phyloP scores from a whole-genome alignment of 2,329 filamentous ascomycete genomes.

The Macrophomina phaseolina region DNA sequence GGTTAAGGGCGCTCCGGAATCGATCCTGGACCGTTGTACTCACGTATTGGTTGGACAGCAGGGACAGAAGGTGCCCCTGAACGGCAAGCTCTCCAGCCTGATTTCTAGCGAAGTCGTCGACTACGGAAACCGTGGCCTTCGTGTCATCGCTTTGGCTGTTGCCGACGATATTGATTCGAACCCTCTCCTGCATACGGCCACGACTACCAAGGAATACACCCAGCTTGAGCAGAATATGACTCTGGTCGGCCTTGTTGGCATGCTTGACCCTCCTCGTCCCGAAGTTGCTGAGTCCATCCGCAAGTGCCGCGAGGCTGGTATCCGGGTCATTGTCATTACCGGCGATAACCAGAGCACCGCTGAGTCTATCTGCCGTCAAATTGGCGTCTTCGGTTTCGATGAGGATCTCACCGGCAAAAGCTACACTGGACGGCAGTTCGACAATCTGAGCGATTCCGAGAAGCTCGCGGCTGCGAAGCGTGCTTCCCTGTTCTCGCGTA shows the following conservation, averaged over 20 bases:
- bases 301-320: conserved; percentile 91
- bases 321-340: conserved; percentile 96
- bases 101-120: conserved; percentile 81
- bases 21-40: conserved; percentile 89
- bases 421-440: conserved; percentile 94
- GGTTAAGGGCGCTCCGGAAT: conserved; percentile 96
- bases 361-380: conserved; percentile 96
- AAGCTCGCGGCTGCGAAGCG: conserved; percentile 83
- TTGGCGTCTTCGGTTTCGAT: conserved; percentile 83
- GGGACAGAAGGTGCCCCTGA: conserved; percentile 77
- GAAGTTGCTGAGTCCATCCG: conserved; percentile 86
- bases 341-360: conserved; percentile 98
- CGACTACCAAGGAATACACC: conserved; percentile 81
- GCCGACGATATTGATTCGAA: conserved; percentile 76
- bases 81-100: conserved; percentile 70
- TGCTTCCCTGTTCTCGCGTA: conserved; percentile 92
- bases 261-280: conserved; percentile 94
- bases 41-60: conserved; percentile 77
- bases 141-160: conserved; percentile 90
- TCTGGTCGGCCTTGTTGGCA: conserved; percentile 88
- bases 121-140: conserved; percentile 90
- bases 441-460: conserved; percentile 77
- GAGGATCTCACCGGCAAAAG: conserved; percentile 92
- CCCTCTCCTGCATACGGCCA: conserved; percentile 73
- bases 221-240: conserved; percentile 94